These are phyloP conservation scores for Musa acuminata DNA, from an alignment of 176 grass and related monocot genomes.

Conservation along the genomic window DNA sequence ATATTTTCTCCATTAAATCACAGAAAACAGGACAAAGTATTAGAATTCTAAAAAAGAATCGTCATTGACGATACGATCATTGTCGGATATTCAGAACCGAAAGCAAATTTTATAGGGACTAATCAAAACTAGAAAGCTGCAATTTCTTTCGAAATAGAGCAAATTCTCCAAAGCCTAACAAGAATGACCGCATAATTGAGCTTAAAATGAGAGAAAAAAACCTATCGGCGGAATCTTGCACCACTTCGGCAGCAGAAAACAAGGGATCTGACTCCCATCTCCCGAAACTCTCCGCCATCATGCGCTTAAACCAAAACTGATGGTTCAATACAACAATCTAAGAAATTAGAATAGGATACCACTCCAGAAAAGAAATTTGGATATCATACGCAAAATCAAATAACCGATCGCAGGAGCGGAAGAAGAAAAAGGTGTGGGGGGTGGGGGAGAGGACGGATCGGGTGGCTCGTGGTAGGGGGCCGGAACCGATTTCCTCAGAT, in stretches of 20 bases:
- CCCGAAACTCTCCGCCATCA: constrained; percentile 67
- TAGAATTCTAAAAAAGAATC: neutral
- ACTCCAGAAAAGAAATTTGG: neutral
- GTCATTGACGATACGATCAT: too few species aligned
- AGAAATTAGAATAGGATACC: too few species aligned
- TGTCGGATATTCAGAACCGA: too few species aligned
- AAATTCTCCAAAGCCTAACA: neutral
- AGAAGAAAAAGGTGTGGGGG: too few species aligned
- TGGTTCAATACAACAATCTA: neutral
- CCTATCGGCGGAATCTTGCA: constrained; percentile 95
- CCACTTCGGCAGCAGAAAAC: constrained; percentile 70
- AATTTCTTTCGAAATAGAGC: neutral
- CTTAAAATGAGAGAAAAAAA: constrained; percentile 12
- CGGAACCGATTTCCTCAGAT: too few species aligned
- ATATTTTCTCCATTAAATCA: too few species aligned
- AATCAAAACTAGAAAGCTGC: too few species aligned
- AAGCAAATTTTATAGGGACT: too few species aligned
- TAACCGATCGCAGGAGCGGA: neutral
- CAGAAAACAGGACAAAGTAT: neutral
- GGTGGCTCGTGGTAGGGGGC: too few species aligned
- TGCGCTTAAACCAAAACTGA: constrained; percentile 4
- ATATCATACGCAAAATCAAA: neutral
- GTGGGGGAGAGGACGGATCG: too few species aligned
- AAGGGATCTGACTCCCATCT: constrained; percentile 86
- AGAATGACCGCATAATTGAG: constrained; percentile 12